Percentiles rank a stretch among this genome's conserved stretches.
phyloP scores from a whole-genome alignment of 1,284 basidiomycete genomes.

The Tylopilus sp. region DNA sequence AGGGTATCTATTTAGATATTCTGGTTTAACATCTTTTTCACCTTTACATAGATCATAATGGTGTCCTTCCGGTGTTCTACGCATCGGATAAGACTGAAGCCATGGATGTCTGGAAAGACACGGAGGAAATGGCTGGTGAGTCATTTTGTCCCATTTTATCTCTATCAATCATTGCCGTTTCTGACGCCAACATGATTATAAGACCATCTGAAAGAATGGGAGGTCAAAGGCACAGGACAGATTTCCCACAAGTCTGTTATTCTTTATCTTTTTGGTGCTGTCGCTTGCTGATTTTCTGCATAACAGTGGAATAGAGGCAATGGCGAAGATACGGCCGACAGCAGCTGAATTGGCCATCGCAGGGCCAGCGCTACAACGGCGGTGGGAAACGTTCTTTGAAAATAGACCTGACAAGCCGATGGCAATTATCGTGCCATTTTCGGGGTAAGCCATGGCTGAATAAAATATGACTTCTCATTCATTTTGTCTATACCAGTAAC shows the following conservation, averaged over 20 bases:
- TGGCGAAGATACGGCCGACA: constrained; percentile 53
- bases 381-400: constrained; percentile 53
- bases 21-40: background rate
- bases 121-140: background rate
- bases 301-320: constrained; percentile 49
- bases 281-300: background rate
- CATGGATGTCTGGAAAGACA: background rate
- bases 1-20: background rate
- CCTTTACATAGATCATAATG: background rate
- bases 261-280: background rate
- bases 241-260: constrained; percentile 52
- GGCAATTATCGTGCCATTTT: constrained; percentile 19
- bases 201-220: constrained; percentile 4
- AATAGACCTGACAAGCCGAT: constrained; percentile 36
- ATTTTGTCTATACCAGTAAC: background rate
- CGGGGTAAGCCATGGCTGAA: constrained; percentile 21
- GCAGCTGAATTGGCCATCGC: constrained; percentile 47
- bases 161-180: too few relatives aligned
- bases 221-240: constrained; percentile 6
- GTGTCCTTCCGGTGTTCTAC: background rate
- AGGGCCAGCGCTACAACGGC: constrained; percentile 47
- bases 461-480: background rate
- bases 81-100: background rate
- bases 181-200: background rate
- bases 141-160: background rate